Evolutionary conservation across 345 rosid genomes (phyloP).

Genomic region (Hibiscus mutabilis): DNA sequence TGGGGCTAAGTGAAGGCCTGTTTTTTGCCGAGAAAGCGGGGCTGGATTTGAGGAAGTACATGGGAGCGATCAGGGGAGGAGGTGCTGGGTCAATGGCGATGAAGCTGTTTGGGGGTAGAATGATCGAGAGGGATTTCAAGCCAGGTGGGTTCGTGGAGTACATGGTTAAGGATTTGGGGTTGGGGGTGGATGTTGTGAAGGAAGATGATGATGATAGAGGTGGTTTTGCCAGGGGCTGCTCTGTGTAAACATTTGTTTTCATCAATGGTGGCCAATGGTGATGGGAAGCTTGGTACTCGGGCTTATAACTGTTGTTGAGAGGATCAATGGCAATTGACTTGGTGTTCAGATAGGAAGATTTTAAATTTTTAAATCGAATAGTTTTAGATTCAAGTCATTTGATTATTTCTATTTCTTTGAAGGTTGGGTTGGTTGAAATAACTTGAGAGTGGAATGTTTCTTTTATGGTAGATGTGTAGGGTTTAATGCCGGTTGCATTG

Average conservation of each 20-base stretch:
- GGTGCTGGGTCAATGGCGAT: conserved; percentile 63
- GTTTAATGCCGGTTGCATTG: too few species aligned
- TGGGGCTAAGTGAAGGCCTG: conserved; percentile 72
- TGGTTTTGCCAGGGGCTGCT: conserved; percentile 61
- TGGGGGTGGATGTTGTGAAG: conserved; percentile 56
- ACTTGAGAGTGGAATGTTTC: too few species aligned
- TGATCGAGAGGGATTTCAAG: conserved; percentile 52
- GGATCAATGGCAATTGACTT: conserved; percentile 54
- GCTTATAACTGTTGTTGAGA: conserved; percentile 56
- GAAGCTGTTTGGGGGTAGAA: conserved; percentile 64
- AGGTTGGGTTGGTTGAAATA: background rate
- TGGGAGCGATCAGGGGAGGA: conserved; percentile 51
- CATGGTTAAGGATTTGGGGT: conserved; percentile 81
- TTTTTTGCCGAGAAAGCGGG: conserved; percentile 64
- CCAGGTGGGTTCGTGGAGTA: conserved; percentile 75
- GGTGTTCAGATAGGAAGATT: background rate
- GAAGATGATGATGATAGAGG: conserved; percentile 32
- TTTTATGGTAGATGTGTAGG: background rate
- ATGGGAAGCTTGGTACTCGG: conserved; percentile 69
- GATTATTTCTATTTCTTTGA: background rate
- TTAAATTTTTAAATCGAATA: background rate
- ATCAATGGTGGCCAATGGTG: conserved; percentile 80
- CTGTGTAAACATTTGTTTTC: conserved; percentile 65
- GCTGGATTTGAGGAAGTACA: conserved; percentile 41
- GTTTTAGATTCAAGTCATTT: background rate